Evolutionary conservation across 768 basidiomycete species (phyloP), one percentile per base, ranked within the genome.

Genomic region (Kondoa subrosea): DNA sequence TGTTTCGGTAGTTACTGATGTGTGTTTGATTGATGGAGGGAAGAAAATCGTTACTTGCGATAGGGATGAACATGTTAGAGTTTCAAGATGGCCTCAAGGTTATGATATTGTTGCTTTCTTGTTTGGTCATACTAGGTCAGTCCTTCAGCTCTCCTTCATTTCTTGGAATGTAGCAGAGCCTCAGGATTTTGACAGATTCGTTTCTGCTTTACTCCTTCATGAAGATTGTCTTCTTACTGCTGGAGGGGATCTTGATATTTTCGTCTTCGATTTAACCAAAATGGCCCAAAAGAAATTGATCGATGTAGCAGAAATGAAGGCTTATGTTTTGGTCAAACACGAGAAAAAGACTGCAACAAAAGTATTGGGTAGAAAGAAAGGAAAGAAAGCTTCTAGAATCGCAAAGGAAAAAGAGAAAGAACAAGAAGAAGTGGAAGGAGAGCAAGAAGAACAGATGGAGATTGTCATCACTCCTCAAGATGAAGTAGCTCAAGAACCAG

Each of bases 1-100:
- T 74, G 84, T 87, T 1, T 95, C 91, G 15, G 83, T 89, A 56
- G 77, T 97, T 67, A 93, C 87, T 14, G 77, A 87, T 76, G 73
- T 86, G 57, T 82, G 93, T 66, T 82, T 85, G 0, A 34, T 26
- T 57, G 27, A 25, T n/a, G n/a, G n/a, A 30, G 25, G 85, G 72
- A 81, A 81, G 65, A 85, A 81, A 74, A 85, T 99, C 73, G 82
- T 96, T 71, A 90, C 91, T 0, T 87, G 89, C 0, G 95, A 97
- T 75, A 80, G 95, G 58, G 95, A 99, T 74, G 95, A 97, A 75
- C 95, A 97, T 75, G 87, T 99, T 64, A 82, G 95, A 66, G 82
- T 93, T 17, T 91, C 88, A 73, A 84, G 88, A 83, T 97, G 82
- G 74, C 95, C 95, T 0, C 80, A 87, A 66, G 88, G 91, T 21